Evolutionary conservation across 768 basidiomycete genomes (phyloP).

Genomic region (Lentinula guzmanii): DNA sequence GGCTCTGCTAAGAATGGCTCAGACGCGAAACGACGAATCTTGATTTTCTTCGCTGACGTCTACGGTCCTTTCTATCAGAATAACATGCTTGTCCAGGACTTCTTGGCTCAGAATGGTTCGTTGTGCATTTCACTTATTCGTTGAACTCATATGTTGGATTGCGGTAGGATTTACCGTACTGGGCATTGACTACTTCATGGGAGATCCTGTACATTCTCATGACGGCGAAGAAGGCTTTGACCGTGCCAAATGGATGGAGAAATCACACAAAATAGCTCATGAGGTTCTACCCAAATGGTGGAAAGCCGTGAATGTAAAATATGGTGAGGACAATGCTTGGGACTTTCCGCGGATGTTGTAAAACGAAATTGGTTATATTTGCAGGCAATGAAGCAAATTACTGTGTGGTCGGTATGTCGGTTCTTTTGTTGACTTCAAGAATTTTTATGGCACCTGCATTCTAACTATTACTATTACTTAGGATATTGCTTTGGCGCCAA

Average conservation of each 20-base stretch:
- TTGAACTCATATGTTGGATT: neutral
- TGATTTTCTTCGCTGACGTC: slow-evolving; percentile 56
- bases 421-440: neutral
- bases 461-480: slow-evolving; percentile 15
- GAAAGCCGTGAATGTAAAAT: slow-evolving; percentile 39
- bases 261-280: slow-evolving; percentile 26
- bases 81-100: slow-evolving; percentile 57
- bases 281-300: slow-evolving; percentile 45
- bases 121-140: neutral
- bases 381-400: slow-evolving; percentile 29
- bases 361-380: neutral
- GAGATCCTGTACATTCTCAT: slow-evolving; percentile 42
- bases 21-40: slow-evolving; percentile 29
- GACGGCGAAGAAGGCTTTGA: slow-evolving; percentile 30
- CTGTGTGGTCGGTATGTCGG: slow-evolving; percentile 36
- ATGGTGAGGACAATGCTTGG: slow-evolving; percentile 27
- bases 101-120: slow-evolving; percentile 53
- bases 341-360: neutral
- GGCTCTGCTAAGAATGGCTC: slow-evolving; percentile 21
- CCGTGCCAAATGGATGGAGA: slow-evolving; percentile 35
- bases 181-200: slow-evolving; percentile 60
- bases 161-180: slow-evolving; percentile 49
- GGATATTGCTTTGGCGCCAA: slow-evolving; percentile 59
- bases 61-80: slow-evolving; percentile 56
- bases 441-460: neutral